phyloP scores from a whole-genome alignment of 257 asterid genomes.

The Nemophila menziesii region DNA sequence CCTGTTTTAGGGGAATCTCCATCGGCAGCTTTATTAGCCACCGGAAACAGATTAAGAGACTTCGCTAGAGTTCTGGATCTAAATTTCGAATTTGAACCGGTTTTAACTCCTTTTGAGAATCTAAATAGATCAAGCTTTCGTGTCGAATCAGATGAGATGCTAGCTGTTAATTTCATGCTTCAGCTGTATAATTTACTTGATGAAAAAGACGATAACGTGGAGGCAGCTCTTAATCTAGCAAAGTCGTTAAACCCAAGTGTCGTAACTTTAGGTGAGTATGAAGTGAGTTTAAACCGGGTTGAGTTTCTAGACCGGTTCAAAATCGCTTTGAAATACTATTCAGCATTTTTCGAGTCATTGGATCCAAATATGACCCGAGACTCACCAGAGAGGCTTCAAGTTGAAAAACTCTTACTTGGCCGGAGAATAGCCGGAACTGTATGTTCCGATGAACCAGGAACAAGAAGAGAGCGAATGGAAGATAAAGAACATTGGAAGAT shows the following conservation, averaged over 20 bases:
- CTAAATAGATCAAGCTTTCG: constrained; percentile 42
- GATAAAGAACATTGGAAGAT: constrained; percentile 73
- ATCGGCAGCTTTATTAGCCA: constrained; percentile 49
- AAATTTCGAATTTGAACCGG: constrained; percentile 70
- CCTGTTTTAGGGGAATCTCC: constrained; percentile 57
- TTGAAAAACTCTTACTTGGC: constrained; percentile 57
- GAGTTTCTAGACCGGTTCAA: constrained; percentile 55
- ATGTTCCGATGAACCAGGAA: constrained; percentile 37
- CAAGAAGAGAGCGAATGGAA: constrained; percentile 52
- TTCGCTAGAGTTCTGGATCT: constrained; percentile 75
- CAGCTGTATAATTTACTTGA: constrained; percentile 62
- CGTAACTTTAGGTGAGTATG: constrained; percentile 81
- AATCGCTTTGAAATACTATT: constrained; percentile 60
- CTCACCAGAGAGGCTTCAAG: constrained; percentile 57
- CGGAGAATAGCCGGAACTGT: constrained; percentile 56
- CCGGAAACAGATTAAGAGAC: constrained; percentile 75
- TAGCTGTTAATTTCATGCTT: constrained; percentile 83
- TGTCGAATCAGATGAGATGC: constrained; percentile 50
- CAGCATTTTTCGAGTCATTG: constrained; percentile 68
- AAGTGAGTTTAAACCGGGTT: constrained; percentile 53
- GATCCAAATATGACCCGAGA: constrained; percentile 59
- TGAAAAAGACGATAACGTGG: constrained; percentile 43
- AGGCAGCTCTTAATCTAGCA: constrained; percentile 52
- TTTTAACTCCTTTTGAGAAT: constrained; percentile 50
- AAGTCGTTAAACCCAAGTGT: constrained; percentile 65